Evolutionary conservation across 2,329 filamentous ascomycete genomes (phyloP).

Genomic region (Phymatotrichopsis omnivora): DNA sequence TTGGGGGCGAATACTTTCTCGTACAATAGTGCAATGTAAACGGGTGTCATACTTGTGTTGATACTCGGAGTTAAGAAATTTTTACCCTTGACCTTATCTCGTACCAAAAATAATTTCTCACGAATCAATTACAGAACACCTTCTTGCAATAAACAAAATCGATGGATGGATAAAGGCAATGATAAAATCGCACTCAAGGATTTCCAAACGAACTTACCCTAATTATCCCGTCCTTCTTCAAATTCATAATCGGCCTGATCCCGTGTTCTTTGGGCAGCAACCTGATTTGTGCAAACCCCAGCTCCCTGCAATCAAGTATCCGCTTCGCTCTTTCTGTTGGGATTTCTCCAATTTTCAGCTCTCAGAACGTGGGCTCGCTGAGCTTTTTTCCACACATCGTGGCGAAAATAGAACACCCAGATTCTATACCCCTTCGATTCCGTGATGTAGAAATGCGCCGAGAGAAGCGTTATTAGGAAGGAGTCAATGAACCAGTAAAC

Average conservation of each 20-base stretch:
- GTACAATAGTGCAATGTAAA: conserved; percentile 64
- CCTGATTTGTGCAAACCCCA: conserved; percentile 70
- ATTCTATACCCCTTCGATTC: conserved; percentile 74
- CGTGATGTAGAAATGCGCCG: conserved; percentile 85
- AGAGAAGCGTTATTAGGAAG: conserved; percentile 72
- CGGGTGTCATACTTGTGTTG: conserved; percentile 59
- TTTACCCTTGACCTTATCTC: conserved; percentile 46
- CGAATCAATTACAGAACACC: background rate
- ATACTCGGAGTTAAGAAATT: too few species aligned
- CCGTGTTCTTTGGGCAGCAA: conserved; percentile 73
- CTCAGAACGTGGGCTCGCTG: conserved; percentile 58
- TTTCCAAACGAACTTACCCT: too few species aligned
- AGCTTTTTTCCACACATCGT: conserved; percentile 79
- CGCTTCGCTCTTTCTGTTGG: conserved; percentile 45
- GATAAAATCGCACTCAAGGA: too few species aligned
- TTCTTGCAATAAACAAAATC: too few species aligned
- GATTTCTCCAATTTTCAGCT: conserved; percentile 63
- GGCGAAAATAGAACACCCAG: conserved; percentile 81
- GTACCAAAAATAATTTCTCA: conserved; percentile 34
- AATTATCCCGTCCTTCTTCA: conserved; percentile 55
- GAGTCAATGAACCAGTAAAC: conserved; percentile 91
- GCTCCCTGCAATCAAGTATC: conserved; percentile 49
- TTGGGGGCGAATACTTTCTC: conserved; percentile 52
- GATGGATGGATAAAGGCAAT: too few species aligned
- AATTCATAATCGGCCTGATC: conserved; percentile 80